Base-by-base conservation (phyloP, 805 yeast species). In the Metschnikowia noctiluminum region DNA sequence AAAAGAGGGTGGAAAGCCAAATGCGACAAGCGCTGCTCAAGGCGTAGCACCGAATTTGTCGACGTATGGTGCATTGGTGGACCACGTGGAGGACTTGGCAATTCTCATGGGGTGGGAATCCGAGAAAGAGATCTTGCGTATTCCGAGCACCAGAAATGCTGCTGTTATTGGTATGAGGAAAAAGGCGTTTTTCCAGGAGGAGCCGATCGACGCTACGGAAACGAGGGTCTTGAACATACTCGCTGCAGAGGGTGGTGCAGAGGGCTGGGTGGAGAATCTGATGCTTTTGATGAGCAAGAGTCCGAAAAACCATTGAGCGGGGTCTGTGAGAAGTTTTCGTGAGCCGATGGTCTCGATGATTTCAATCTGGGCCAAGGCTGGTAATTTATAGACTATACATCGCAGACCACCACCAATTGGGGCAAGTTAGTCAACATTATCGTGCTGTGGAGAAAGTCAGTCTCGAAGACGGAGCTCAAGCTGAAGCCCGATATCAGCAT, bases 91-190 rank as follows among this genome's bases (percentile, higher is more conserved):
- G 52, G 80, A 81, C 37, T 58, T 90, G 21, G 81, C 96, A 0
- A 61, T 62, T 14, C 62, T 73, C 44, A 81, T 81, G 58, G 97
- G 97, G 0, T 92, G 98, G 98, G 69, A 76, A 12, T 86, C 84
- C 1, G 85, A 89, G 59, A 80, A 84, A 57, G 98, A 92, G 63
- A 85, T 87, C 86, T 69, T 92, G 40, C 76, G 98, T 49, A 92
- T 92, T 26, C 98, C 98, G 31, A 88, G 96, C 49, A 92, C 98
- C 0, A 73, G 97, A 64, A 92, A 92, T 61, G 89, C 95, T 1
- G 97, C 97, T 0, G 70, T 92, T 13, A 82, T 92, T 42, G 96
- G 96, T 0, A 74, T 79, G 45, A 66, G 73, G 35, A 66, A 60
- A 44, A 63, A 61, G 35, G 54, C 59, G 13, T 48, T 53, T 7